Evolutionary conservation across 257 asterid genomes (phyloP).

Genomic region (Buddleja alternifolia): DNA sequence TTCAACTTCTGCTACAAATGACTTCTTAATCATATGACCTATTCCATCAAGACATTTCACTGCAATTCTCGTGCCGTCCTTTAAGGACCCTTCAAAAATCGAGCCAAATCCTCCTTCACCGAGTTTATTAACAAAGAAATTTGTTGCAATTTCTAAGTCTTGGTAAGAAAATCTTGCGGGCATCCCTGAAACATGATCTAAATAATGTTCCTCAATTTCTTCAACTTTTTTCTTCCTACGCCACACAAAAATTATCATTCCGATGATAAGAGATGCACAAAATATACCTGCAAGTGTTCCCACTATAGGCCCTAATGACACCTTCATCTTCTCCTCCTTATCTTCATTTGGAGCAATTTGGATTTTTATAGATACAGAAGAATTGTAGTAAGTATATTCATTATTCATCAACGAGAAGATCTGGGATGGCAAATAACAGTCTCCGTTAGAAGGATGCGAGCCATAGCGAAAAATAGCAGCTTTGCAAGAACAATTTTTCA

Average conservation of each 20-base stretch:
- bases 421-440: conserved; percentile 40
- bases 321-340: not conserved
- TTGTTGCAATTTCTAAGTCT: conserved; percentile 9
- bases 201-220: conserved; percentile 15
- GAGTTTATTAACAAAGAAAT: conserved; percentile 5
- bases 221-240: not conserved
- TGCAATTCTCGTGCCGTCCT: not conserved
- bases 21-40: conserved; percentile 12
- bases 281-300: not conserved
- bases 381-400: conserved; percentile 16
- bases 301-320: not conserved
- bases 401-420: conserved; percentile 36
- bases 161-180: conserved; percentile 20
- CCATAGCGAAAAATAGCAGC: conserved; percentile 38
- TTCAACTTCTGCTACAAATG: conserved; percentile 24
- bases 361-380: conserved; percentile 8
- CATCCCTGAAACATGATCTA: conserved; percentile 22
- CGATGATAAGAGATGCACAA: not conserved
- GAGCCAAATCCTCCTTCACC: conserved; percentile 31
- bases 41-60: too few relatives aligned
- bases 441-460: conserved; percentile 24
- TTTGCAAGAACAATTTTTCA: conserved; percentile 42
- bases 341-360: not conserved
- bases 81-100: conserved; percentile 1
- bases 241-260: not conserved